phyloP scores from a whole-genome alignment of 306 rosid species.

The Ormosia emarginata region DNA sequence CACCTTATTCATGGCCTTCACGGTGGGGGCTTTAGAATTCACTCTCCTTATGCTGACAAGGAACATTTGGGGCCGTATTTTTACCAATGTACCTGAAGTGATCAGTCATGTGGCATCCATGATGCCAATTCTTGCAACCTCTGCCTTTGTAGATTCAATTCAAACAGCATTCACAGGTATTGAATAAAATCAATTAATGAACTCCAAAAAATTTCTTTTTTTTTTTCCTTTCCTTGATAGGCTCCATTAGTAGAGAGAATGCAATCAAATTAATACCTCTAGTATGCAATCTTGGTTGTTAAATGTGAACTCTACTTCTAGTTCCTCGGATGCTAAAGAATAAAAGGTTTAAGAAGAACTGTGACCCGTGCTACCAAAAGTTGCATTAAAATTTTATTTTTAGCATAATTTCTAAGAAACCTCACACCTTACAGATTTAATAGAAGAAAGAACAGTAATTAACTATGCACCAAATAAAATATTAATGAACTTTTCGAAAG shows the following conservation, averaged over 20 bases:
- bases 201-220: not conserved
- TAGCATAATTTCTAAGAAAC: not conserved
- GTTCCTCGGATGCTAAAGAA: not conserved
- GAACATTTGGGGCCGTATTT: conserved; percentile 68
- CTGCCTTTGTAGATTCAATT: conserved; percentile 29
- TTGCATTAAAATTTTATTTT: not conserved
- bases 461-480: not conserved
- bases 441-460: not conserved
- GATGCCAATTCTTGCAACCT: conserved; percentile 46
- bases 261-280: not conserved
- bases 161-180: conserved; percentile 44
- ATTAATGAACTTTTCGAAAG: not conserved
- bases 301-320: not conserved
- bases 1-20: conserved; percentile 38
- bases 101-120: conserved; percentile 45
- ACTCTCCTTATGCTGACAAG: conserved; percentile 38
- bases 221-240: not conserved
- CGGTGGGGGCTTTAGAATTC: conserved; percentile 39
- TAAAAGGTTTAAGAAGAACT: no score
- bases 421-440: not conserved
- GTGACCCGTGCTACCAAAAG: not conserved
- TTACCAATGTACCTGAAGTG: conserved; percentile 60
- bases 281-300: not conserved
- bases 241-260: not conserved
- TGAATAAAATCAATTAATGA: not conserved